These are phyloP conservation scores for Skeletonema tropicum DNA, from an alignment of 108 stramenopile species.

Conservation along the genomic window DNA sequence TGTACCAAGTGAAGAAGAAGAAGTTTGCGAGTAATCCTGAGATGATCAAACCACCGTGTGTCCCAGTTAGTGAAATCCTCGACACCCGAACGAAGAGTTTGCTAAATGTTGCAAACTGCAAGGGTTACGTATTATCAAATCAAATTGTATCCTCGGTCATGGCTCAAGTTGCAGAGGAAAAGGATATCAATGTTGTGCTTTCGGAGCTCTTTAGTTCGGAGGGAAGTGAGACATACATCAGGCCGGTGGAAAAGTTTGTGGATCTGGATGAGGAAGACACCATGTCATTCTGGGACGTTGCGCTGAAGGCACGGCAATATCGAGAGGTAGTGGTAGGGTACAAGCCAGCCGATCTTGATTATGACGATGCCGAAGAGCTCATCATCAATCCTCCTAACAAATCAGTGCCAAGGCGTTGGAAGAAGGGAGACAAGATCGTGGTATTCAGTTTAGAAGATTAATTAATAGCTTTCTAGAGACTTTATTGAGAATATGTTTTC, in stretches of 20 bases:
- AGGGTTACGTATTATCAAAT: constrained; percentile 57
- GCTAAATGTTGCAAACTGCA: constrained; percentile 37
- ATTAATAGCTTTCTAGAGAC: too few relatives aligned
- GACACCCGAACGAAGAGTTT: constrained; percentile 51
- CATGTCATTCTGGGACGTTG: constrained; percentile 50
- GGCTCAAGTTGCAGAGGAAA: constrained; percentile 55
- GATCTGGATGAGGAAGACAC: constrained; percentile 12
- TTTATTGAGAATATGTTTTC: too few relatives aligned
- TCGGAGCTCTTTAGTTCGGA: constrained; percentile 43
- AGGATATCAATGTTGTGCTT: constrained; percentile 48
- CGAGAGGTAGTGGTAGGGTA: constrained; percentile 49
- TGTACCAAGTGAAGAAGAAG: constrained; percentile 4
- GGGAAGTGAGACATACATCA: constrained; percentile 49
- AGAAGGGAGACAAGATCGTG: constrained; percentile 30
- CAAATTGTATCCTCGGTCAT: constrained; percentile 40
- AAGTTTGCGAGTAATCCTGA: neutral
- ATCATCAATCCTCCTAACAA: constrained; percentile 52
- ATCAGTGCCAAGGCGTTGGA: constrained; percentile 19
- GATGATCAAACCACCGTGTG: neutral
- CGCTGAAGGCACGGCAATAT: constrained; percentile 25
- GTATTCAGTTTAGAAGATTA: constrained; percentile 14
- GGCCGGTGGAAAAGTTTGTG: constrained; percentile 20
- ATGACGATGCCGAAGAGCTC: constrained; percentile 22
- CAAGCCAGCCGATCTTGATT: constrained; percentile 31
- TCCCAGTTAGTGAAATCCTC: constrained; percentile 50